Percentiles rank a stretch among this genome's conserved stretches.
phyloP scores from a whole-genome alignment of 345 rosid species.

The Angophora floribunda region DNA sequence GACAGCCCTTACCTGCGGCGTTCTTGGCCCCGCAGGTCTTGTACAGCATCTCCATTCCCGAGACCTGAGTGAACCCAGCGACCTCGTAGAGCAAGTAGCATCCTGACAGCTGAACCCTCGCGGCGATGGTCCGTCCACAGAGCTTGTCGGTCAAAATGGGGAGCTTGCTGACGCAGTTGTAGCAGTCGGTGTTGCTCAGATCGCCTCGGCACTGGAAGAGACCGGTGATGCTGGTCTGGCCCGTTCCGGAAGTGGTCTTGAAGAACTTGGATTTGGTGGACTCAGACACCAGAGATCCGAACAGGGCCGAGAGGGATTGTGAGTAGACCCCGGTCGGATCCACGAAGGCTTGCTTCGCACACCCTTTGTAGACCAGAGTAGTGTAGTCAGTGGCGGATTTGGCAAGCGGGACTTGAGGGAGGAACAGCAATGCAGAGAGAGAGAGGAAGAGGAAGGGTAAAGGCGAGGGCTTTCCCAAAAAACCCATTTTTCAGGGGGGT shows the following conservation, averaged over 20 bases:
- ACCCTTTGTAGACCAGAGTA: constrained; percentile 80
- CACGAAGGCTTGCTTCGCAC: constrained; percentile 62
- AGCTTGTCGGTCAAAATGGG: constrained; percentile 67
- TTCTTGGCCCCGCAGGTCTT: constrained; percentile 70
- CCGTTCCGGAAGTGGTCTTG: constrained; percentile 72
- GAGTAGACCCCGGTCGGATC: constrained; percentile 84
- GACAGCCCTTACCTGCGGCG: constrained; percentile 6
- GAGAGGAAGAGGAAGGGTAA: constrained; percentile 10
- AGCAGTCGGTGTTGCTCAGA: constrained; percentile 62
- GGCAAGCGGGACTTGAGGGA: constrained; percentile 19
- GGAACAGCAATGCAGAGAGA: constrained; percentile 18
- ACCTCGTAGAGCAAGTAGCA: constrained; percentile 86
- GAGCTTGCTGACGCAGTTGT: constrained; percentile 82
- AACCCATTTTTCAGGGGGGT: constrained; percentile 24
- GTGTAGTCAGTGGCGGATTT: constrained; percentile 52
- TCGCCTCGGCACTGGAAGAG: constrained; percentile 97
- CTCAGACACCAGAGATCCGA: constrained; percentile 71
- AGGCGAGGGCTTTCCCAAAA: constrained; percentile 16
- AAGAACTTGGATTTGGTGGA: constrained; percentile 76
- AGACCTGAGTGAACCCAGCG: constrained; percentile 72
- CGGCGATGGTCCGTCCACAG: constrained; percentile 69
- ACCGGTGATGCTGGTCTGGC: constrained; percentile 70
- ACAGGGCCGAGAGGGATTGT: constrained; percentile 82
- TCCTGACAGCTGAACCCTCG: constrained; percentile 79
- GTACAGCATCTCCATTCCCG: constrained; percentile 86